These are phyloP conservation scores for Polygonum aviculare DNA, from an alignment of 148 eudicot species.

Conservation along the genomic window DNA sequence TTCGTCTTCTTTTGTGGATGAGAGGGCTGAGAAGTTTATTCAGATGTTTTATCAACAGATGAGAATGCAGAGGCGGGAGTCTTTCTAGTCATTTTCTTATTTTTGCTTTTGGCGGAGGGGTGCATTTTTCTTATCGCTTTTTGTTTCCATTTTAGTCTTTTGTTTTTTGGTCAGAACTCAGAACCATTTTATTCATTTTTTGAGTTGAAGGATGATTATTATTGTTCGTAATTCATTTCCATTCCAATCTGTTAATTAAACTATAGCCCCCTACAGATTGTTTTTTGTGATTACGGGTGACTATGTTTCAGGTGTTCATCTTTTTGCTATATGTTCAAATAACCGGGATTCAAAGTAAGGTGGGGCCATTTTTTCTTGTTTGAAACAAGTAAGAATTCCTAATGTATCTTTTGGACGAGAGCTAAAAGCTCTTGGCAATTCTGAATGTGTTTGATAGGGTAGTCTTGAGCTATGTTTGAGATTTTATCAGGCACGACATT, in stretches of 20 bases:
- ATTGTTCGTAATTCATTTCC: background rate
- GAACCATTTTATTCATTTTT: background rate
- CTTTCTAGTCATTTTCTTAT: background rate
- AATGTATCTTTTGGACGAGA: no score
- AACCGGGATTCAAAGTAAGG: no score
- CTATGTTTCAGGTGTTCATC: background rate
- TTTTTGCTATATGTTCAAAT: background rate
- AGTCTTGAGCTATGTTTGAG: no score
- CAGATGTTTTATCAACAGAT: constrained; percentile 41
- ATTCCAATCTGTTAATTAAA: background rate
- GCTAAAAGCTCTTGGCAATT: no score
- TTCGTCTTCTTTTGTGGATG: constrained; percentile 29
- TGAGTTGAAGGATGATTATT: background rate
- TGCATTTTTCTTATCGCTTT: no score
- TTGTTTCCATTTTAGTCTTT: background rate
- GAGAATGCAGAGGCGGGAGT: constrained; percentile 34
- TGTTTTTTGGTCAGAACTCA: no score
- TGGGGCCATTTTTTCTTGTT: background rate
- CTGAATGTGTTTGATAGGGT: no score
- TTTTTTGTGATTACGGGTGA: background rate
- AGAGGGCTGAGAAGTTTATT: constrained; percentile 50
- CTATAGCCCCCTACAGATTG: background rate
- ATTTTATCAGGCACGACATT: no score
- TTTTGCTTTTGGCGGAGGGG: background rate
- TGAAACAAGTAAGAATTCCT: background rate